Percentiles rank a stretch among this genome's conserved stretches.
These are phyloP conservation scores for Entomortierella lignicola DNA, from an alignment of 192 early-diverging fungal genomes.

Conservation along the genomic window DNA sequence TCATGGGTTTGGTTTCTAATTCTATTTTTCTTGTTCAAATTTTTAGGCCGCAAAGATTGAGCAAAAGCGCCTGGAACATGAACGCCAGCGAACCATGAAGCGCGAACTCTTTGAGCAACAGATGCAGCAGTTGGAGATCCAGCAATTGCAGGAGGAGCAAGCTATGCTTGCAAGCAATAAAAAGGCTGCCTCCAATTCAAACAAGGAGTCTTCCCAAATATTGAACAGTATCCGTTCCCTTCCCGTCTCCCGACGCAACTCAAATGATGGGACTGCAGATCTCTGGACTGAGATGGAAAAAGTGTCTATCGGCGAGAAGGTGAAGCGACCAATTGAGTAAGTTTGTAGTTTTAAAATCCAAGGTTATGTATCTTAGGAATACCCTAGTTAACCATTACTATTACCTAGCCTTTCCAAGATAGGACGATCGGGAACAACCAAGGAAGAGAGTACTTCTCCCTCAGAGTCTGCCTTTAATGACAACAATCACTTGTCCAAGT, in stretches of 20 bases:
- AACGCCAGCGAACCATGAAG: constrained; percentile 57
- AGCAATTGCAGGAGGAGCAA: constrained; percentile 60
- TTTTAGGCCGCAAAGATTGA: constrained; percentile 53
- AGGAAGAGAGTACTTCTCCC: constrained; percentile 31
- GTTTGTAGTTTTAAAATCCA: constrained; percentile 7
- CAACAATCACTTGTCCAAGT: constrained; percentile 52
- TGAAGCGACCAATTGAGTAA: constrained; percentile 47
- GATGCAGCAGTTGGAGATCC: constrained; percentile 62
- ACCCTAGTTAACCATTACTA: no score
- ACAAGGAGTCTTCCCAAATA: constrained; percentile 14
- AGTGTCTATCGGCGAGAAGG: constrained; percentile 49
- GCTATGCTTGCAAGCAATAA: constrained; percentile 54
- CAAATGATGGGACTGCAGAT: constrained; percentile 62
- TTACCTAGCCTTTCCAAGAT: constrained; percentile 42
- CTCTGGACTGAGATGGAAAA: constrained; percentile 53
- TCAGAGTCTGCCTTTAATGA: constrained; percentile 47
- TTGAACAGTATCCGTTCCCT: constrained; percentile 62
- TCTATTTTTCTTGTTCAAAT: constrained; percentile 10
- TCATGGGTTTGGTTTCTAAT: constrained; percentile 66
- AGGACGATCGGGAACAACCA: constrained; percentile 19
- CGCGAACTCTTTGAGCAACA: constrained; percentile 60
- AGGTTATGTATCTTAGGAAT: no score
- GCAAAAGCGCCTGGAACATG: constrained; percentile 59
- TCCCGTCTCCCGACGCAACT: constrained; percentile 78
- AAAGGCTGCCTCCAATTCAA: constrained; percentile 21